These are phyloP conservation scores for Isoetes taiwanensis DNA, from an alignment of 75 land plant species.

Conservation along the genomic window DNA sequence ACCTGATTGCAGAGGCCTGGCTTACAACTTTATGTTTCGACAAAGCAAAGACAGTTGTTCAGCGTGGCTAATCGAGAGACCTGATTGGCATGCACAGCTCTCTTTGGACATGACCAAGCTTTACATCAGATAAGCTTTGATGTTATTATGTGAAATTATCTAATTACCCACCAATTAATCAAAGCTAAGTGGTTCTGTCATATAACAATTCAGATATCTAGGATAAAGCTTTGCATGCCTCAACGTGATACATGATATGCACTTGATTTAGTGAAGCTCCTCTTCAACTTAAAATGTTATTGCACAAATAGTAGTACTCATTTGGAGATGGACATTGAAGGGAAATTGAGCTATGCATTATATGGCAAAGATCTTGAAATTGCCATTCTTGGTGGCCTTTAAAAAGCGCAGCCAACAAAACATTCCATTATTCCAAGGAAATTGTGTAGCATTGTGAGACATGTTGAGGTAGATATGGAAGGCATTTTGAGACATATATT, in stretches of 20 bases:
- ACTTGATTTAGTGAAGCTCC: no score
- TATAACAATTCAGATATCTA: no score
- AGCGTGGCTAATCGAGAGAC: conserved; percentile 51
- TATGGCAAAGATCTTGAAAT: conserved; percentile 95
- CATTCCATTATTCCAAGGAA: neutral
- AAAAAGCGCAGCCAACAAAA: conserved; percentile 10
- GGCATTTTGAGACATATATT: no score
- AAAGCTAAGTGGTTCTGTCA: no score
- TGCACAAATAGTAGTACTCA: no score
- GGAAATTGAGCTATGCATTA: conserved; percentile 89
- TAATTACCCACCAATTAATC: no score
- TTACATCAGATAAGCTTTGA: conserved; percentile 64
- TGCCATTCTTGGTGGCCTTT: conserved; percentile 84
- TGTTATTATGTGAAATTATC: neutral
- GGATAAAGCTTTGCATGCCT: no score
- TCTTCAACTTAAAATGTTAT: no score
- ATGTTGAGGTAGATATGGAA: no score
- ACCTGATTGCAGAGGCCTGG: no score
- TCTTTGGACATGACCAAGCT: conserved; percentile 81
- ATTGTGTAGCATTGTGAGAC: neutral
- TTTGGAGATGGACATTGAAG: conserved; percentile 79
- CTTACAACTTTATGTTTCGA: conserved; percentile 42
- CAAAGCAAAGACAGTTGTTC: conserved; percentile 76
- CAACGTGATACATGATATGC: no score
- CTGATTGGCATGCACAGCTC: conserved; percentile 90